Evolutionary conservation across 2,329 filamentous ascomycete species (phyloP).

Genomic region (Botrytis medusae): DNA sequence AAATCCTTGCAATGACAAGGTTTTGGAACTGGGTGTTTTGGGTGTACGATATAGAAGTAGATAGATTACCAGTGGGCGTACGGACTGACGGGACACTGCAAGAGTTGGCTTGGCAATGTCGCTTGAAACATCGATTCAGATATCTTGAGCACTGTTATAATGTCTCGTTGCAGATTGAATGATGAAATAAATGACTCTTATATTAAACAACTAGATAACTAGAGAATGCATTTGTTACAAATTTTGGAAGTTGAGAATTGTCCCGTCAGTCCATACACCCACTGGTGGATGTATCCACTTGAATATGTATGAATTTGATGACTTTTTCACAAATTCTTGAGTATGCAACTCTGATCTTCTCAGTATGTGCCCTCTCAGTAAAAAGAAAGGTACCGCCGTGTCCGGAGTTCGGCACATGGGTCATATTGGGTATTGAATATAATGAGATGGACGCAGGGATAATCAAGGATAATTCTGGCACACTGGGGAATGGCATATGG

Average conservation of each 20-base stretch:
- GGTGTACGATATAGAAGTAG: neutral
- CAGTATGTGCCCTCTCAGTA: neutral
- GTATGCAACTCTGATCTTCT: neutral
- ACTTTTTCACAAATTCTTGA: neutral
- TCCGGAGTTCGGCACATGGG: neutral
- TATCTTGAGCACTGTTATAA: neutral
- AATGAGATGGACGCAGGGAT: neutral
- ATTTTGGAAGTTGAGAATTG: neutral
- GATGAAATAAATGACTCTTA: neutral
- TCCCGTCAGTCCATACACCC: neutral
- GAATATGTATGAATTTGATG: neutral
- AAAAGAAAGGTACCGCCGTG: neutral
- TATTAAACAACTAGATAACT: too few species aligned
- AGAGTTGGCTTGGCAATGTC: neutral
- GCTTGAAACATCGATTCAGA: neutral
- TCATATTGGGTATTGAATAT: neutral
- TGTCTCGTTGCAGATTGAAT: neutral
- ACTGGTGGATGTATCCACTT: neutral
- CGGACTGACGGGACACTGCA: neutral
- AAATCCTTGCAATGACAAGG: neutral
- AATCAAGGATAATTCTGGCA: neutral
- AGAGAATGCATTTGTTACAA: neutral
- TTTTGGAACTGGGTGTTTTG: neutral
- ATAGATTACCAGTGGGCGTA: neutral
- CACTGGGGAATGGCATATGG: neutral